These are phyloP conservation scores for Talaromyces atroroseus DNA, from an alignment of 2,329 filamentous ascomycete species.

Conservation along the genomic window DNA sequence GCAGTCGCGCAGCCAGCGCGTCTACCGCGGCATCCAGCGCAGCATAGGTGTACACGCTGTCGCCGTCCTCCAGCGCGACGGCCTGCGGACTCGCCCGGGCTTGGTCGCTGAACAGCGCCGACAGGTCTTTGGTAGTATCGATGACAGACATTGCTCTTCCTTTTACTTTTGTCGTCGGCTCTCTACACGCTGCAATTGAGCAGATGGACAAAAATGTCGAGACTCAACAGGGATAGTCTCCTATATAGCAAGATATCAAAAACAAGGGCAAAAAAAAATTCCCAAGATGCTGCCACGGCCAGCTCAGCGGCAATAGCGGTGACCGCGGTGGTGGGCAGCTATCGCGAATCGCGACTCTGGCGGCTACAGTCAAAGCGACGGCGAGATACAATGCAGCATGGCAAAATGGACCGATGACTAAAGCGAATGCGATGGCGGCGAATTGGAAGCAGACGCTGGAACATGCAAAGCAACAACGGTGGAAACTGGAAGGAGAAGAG, in stretches of 20 bases:
- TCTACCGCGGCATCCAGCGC: conserved; percentile 65
- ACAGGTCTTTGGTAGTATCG: conserved; percentile 66
- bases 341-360: conserved; percentile 8
- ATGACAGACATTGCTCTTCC: conserved; percentile 56
- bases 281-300: no score
- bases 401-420: not conserved
- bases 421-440: not conserved
- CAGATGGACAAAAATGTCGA: no score
- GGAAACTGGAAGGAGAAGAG: no score
- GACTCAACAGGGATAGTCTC: no score
- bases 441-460: no score
- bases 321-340: not conserved
- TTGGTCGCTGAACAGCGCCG: conserved; percentile 65
- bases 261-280: no score
- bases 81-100: conserved; percentile 63
- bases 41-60: conserved; percentile 62
- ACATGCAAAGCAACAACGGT: no score
- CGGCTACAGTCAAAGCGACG: conserved; percentile 1
- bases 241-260: no score
- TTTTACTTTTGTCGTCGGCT: not conserved
- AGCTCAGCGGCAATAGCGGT: not conserved
- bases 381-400: not conserved
- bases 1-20: conserved; percentile 59
- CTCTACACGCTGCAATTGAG: not conserved
- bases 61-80: conserved; percentile 67